Conservation (phyloP, 2,329 filamentous ascomycete species). For the Botrytis tulipae region DNA sequence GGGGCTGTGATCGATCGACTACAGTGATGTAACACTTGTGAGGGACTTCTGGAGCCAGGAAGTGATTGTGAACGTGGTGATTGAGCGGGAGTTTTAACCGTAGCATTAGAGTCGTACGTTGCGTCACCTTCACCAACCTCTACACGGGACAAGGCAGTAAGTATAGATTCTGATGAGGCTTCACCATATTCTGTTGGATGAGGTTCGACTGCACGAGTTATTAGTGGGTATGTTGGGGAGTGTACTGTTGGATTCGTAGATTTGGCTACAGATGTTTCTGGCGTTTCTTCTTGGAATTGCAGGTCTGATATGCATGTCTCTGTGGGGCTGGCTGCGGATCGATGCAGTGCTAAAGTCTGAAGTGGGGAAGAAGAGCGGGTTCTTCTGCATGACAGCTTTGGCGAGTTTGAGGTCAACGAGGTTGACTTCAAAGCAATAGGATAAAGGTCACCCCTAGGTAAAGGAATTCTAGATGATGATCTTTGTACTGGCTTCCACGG, state of each 20-base stretch:
- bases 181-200: not conserved
- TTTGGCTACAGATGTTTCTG: slow-evolving; percentile 1
- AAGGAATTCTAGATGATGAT: slow-evolving; percentile 22
- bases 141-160: not conserved
- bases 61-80: not conserved
- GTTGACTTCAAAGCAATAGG: slow-evolving; percentile 20
- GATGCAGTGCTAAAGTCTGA: slow-evolving; percentile 13
- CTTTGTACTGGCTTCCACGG: slow-evolving; percentile 60
- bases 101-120: slow-evolving; percentile 34
- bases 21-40: slow-evolving; percentile 38
- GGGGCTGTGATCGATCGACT: slow-evolving; percentile 42
- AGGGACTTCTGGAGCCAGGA: slow-evolving; percentile 34
- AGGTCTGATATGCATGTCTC: slow-evolving; percentile 2
- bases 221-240: not conserved
- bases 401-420: slow-evolving; percentile 9
- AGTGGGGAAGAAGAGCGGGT: slow-evolving; percentile 18
- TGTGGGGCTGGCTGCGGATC: slow-evolving; percentile 6
- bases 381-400: slow-evolving; percentile 11
- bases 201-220: not conserved
- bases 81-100: slow-evolving; percentile 30
- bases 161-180: not conserved
- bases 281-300: slow-evolving; percentile 11
- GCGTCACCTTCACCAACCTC: slow-evolving; percentile 33
- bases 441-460: slow-evolving; percentile 19
- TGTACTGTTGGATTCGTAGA: not conserved